Evolutionary conservation across 805 yeast genomes (phyloP).

Genomic region (Saitoella complicata): DNA sequence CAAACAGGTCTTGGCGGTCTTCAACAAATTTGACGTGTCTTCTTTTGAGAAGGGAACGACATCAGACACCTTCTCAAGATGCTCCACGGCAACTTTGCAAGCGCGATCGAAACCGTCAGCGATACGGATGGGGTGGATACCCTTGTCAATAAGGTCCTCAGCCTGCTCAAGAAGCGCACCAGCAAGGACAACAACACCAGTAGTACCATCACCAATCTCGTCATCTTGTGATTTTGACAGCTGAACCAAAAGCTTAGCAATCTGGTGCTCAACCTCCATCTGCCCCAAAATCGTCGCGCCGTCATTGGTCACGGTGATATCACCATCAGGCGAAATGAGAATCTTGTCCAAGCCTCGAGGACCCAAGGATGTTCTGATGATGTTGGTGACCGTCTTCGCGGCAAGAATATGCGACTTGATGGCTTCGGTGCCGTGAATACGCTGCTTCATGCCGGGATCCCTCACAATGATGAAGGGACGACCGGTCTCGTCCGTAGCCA

Average conservation of each 20-base stretch:
- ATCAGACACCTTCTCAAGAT: conserved; percentile 63
- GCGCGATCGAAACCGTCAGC: conserved; percentile 98
- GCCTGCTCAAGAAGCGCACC: conserved; percentile 92
- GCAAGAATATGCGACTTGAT: conserved; percentile 77
- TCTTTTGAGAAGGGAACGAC: conserved; percentile 36
- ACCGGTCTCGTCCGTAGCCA: conserved; percentile 99
- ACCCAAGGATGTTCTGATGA: conserved; percentile 83
- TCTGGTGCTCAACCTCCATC: conserved; percentile 91
- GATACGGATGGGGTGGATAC: conserved; percentile 84
- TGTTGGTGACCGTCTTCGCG: conserved; percentile 85
- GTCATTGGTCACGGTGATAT: conserved; percentile 93
- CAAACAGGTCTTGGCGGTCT: conserved; percentile 85
- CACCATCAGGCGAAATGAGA: conserved; percentile 89
- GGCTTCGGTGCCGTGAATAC: conserved; percentile 61
- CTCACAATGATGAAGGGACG: conserved; percentile 95
- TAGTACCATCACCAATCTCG: conserved; percentile 97
- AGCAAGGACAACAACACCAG: conserved; percentile 95
- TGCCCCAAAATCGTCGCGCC: conserved; percentile 94
- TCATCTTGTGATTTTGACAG: conserved; percentile 87
- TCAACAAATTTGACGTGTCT: conserved; percentile 39
- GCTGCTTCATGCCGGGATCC: conserved; percentile 37
- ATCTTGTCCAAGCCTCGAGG: conserved; percentile 96
- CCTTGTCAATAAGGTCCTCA: conserved; percentile 73
- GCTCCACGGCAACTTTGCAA: conserved; percentile 71
- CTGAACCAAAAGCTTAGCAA: conserved; percentile 89